Evolutionary conservation across 108 stramenopile genomes (phyloP).

Genomic region (Discostella pseudostelligera): DNA sequence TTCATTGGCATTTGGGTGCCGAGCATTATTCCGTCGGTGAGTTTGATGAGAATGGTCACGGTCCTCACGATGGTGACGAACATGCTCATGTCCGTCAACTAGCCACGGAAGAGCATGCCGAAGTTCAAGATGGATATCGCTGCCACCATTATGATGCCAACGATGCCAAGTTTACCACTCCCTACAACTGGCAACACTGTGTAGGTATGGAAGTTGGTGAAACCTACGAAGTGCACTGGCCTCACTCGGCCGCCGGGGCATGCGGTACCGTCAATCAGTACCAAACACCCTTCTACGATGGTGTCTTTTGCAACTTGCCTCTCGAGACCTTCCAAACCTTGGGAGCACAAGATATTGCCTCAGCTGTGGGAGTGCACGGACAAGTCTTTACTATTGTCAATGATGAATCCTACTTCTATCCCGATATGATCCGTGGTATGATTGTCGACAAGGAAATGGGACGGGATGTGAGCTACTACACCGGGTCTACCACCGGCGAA

Average conservation of each 20-base stretch:
- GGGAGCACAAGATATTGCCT: conserved; percentile 8
- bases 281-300: conserved; percentile 53
- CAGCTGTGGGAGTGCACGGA: conserved; percentile 41
- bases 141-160: conserved; percentile 32
- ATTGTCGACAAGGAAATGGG: conserved; percentile 46
- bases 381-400: conserved; percentile 56
- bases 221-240: conserved; percentile 58
- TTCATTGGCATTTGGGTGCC: conserved; percentile 75
- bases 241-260: conserved; percentile 45
- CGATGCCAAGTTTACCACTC: conserved; percentile 31
- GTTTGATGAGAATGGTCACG: conserved; percentile 56
- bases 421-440: conserved; percentile 48
- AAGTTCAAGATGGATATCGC: conserved; percentile 38
- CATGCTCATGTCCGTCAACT: conserved; percentile 12
- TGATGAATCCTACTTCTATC: conserved; percentile 50
- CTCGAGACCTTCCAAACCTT: conserved; percentile 11
- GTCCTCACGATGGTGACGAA: conserved; percentile 34
- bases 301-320: conserved; percentile 47
- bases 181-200: conserved; percentile 48
- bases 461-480: conserved; percentile 57
- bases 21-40: conserved; percentile 69
- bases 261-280: conserved; percentile 51
- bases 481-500: conserved; percentile 69
- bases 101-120: not conserved
- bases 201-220: conserved; percentile 46